Base-by-base conservation (phyloP, 2,329 filamentous ascomycete genomes). In the Didymella keratinophila region DNA sequence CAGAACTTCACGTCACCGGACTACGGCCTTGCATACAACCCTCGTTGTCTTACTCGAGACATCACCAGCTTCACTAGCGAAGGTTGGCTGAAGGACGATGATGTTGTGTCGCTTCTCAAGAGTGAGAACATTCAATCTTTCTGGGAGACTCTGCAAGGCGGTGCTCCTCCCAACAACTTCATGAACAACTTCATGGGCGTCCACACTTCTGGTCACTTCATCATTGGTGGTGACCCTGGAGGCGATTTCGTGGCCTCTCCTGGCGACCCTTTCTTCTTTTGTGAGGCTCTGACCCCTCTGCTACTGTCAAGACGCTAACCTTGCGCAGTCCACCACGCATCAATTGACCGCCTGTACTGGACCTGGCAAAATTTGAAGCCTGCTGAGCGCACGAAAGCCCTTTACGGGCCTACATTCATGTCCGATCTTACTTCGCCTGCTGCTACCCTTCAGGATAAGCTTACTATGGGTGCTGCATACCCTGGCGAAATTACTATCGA, bases 281-380 rank as follows among this genome's bases (percentile, higher is more conserved):
- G 50, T 53, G 14, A 46, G 27, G 2, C 2, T 27, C 18, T 11
- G 7, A 11, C 8, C 3, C 27, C 20, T 23, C 21, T 14, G 3
- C 16, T 3, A 4, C 9, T 21, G 7, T 2, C 20, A 3, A n/a
- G 7, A 16, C 4, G 18, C 51, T 53, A 30, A 53, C 8, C 6
- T 6, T 12, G 8, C 10, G 14, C 28, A 53, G 51, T 81, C 25
- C 81, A 83, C 61, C 81, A 83, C 54, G 42, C 54, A n/a, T 41
- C 32, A 2, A 79, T 83, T 36, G 81, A 83, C 61, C 76, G 79
- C 9, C 65, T 77, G 1, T 83, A 77, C 75, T 81, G 79, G 79
- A 80, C 78, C 27, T 83, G 81, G 81, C 81, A 83, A 67, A 80
- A 78, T 56, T 64, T 79, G 41, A 72, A 80, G 55, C 71, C 71